phyloP scores from a whole-genome alignment of 1,284 basidiomycete genomes.

The Porogramme epimiltina region DNA sequence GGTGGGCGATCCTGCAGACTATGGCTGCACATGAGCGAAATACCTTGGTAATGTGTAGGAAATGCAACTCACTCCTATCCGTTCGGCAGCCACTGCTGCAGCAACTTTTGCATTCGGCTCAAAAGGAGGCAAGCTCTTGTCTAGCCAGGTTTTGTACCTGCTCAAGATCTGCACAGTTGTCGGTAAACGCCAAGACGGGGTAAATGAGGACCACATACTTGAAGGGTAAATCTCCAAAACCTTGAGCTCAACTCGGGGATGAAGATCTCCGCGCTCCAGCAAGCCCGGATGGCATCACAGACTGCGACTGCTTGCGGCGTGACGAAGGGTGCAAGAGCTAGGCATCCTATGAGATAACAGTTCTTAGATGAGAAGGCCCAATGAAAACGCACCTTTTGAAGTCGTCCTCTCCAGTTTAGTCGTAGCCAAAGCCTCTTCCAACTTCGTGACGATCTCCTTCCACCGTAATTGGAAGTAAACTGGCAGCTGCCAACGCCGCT shows the following conservation, averaged over 20 bases:
- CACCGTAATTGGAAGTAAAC: slow-evolving; percentile 98
- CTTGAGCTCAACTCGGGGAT: slow-evolving; percentile 79
- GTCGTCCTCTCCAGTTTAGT: slow-evolving; percentile 44
- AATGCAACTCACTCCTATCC: slow-evolving; percentile 27
- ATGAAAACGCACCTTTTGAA: slow-evolving; percentile 38
- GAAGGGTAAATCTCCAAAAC: slow-evolving; percentile 88
- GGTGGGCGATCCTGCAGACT: slow-evolving; percentile 21
- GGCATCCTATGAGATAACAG: no score
- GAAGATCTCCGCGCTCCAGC: slow-evolving; percentile 86
- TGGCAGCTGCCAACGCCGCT: slow-evolving; percentile 91
- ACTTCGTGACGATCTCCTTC: slow-evolving; percentile 84
- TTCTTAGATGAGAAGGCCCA: no score
- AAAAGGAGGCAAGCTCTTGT: slow-evolving; percentile 44
- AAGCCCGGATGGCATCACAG: slow-evolving; percentile 73
- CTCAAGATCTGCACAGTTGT: slow-evolving; percentile 70
- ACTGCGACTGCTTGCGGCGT: slow-evolving; percentile 68
- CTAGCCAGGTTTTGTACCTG: slow-evolving; percentile 78
- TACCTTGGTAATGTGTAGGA: not conserved
- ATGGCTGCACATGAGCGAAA: not conserved
- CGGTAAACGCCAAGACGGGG: not conserved
- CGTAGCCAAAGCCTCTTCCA: slow-evolving; percentile 69
- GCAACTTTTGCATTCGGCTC: slow-evolving; percentile 36
- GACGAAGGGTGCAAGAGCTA: slow-evolving; percentile 43
- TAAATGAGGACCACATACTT: slow-evolving; percentile 50
- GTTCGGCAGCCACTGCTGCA: slow-evolving; percentile 37